Percentiles rank a stretch among this genome's conserved stretches.
phyloP scores from a whole-genome alignment of 306 rosid genomes.

The Vachellia pachyceras region DNA sequence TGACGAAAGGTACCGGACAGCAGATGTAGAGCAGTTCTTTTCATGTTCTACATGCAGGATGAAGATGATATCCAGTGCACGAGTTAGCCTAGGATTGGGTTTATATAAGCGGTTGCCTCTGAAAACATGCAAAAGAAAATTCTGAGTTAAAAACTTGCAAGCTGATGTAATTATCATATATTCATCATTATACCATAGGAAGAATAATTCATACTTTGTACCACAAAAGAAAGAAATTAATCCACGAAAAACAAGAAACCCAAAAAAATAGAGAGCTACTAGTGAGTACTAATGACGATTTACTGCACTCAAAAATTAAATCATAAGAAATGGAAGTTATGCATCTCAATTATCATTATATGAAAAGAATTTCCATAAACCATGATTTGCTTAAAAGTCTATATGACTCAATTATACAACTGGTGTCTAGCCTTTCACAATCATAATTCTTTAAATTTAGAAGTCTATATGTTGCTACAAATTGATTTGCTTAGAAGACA shows the following conservation, averaged over 20 bases:
- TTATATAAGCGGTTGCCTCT: slow-evolving; percentile 80
- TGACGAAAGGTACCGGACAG: slow-evolving; percentile 89
- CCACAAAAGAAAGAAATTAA: background rate
- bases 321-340: background rate
- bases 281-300: background rate
- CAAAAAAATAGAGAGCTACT: background rate
- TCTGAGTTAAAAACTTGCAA: background rate
- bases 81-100: slow-evolving; percentile 80
- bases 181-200: background rate
- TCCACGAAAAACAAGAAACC: slow-evolving; percentile 11
- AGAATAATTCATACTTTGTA: slow-evolving; percentile 13
- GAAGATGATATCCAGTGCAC: slow-evolving; percentile 83
- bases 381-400: too few relatives aligned
- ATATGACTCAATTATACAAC: slow-evolving; percentile 14
- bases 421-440: background rate
- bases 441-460: background rate
- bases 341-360: too few relatives aligned
- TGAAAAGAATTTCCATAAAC: too few relatives aligned
- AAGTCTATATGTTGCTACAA: background rate
- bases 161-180: background rate
- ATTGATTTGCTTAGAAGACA: background rate
- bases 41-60: slow-evolving; percentile 93
- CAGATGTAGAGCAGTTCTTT: slow-evolving; percentile 94
- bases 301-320: background rate
- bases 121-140: slow-evolving; percentile 39